Evolutionary conservation across 1,284 basidiomycete genomes (phyloP), one percentile per base, ranked within the genome.

Genomic region (Thelephora terrestris): DNA sequence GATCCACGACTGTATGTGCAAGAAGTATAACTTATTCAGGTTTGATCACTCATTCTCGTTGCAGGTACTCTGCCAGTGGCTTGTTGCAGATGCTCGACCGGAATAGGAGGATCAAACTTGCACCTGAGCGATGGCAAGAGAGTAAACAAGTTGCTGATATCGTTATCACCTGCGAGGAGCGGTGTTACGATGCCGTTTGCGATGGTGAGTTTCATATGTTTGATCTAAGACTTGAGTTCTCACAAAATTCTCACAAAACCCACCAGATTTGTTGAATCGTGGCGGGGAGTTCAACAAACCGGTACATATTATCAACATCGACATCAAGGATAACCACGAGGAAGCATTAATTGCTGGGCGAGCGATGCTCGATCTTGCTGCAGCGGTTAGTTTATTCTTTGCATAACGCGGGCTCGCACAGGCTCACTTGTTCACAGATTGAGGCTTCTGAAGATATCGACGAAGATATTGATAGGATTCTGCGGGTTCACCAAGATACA

Each of bases 291-390:
- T 85, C 61, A 98, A 94, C 68, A 83, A 86, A 48, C 84, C 92
- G 0, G 93, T 99, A 20, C 96, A 99, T 64, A 70, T 99, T 48
- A 92, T 99, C 65, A 99, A 99, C 66, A 79, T 99, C 52, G 96
- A 99, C 64, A 99, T 99, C 69, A 97, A 91, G 70, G 96, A 99
- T 68, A 99, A 97, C 61, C 95, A 98, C 59, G 96, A 99, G 71
- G 96, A 99, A 65, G 96, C 96, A 0, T 74, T 88, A 27, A 90
- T 96, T 51, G 96, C 96, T 14, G 95, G 95, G 12, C 90, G 86
- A 64, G 93, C 95, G 1, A 95, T 99, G 58, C 71, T 99, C 29
- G 95, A 95, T 58, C 74, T 99, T n/a, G 91, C 91, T 10, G 73
- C 80, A 45, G 85, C 91, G 49, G 94, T 95, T 61, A 71, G 91